These are phyloP conservation scores for Penicillium cinerascens DNA, from an alignment of 495 filamentous ascomycete species.

Conservation along the genomic window DNA sequence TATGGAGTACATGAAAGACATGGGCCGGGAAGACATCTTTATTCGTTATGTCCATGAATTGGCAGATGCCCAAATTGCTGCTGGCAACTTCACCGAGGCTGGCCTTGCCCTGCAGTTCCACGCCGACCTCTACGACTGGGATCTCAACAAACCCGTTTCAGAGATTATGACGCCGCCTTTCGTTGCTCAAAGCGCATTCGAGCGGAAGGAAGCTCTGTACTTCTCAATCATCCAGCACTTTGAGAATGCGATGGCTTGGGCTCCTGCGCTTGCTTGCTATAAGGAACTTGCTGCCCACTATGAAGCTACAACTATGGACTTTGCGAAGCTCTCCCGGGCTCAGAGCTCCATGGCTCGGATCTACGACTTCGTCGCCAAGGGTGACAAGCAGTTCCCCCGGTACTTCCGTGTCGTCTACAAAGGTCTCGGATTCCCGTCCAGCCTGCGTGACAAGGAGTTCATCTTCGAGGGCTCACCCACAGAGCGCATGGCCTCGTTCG, in stretches of 20 bases:
- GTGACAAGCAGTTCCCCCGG: constrained; percentile 69
- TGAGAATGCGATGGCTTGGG: constrained; percentile 90
- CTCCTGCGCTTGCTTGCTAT: constrained; percentile 84
- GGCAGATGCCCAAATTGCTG: constrained; percentile 68
- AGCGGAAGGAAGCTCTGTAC: constrained; percentile 88
- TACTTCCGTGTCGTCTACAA: constrained; percentile 93
- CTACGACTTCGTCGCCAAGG: constrained; percentile 80
- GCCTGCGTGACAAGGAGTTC: constrained; percentile 84
- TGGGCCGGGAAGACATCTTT: constrained; percentile 97
- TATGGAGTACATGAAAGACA: constrained; percentile 96
- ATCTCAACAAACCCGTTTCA: constrained; percentile 63
- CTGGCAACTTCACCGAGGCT: constrained; percentile 82
- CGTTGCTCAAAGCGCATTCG: constrained; percentile 83
- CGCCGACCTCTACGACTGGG: constrained; percentile 92
- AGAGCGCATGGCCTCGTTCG: constrained; percentile 77
- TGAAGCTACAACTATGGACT: constrained; percentile 84
- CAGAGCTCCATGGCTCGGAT: constrained; percentile 92
- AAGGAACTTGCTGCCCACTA: constrained; percentile 88
- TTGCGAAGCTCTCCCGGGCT: constrained; percentile 81
- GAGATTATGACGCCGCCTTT: constrained; percentile 69
- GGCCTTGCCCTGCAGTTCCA: constrained; percentile 87
- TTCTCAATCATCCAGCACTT: constrained; percentile 93
- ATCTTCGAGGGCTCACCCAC: constrained; percentile 78
- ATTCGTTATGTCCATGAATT: constrained; percentile 95
- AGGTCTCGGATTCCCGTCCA: constrained; percentile 82